Evolutionary conservation across 2,329 filamentous ascomycete species (phyloP), one percentile per base, ranked within the genome.

Genomic region (Exophiala spinifera): DNA sequence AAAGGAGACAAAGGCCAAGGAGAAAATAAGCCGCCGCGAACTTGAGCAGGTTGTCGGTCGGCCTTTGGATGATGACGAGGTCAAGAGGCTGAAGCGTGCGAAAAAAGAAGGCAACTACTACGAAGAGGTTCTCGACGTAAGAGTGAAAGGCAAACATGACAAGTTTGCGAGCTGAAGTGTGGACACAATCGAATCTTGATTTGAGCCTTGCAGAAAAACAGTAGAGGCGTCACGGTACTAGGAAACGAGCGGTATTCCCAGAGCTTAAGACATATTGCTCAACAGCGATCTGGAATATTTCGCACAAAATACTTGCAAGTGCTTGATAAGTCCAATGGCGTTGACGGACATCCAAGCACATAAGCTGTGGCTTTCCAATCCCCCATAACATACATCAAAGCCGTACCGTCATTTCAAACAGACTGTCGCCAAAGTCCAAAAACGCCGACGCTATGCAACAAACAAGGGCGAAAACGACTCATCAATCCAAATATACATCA

Each of bases 71-170:
- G 91, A 97, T 65, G 86, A 92, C 52, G 94, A 99, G 72, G 89
- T 96, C 39, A 86, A 81, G 73, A 82, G 77, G 69, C 70, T 99
- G 67, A 95, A 95, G 77, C 86, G 77, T 72, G 91, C 94, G 31
- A 81, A 89, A 68, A 82, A 84, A 64, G 88, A 96, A 64, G 94
- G 94, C 0, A 86, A 92, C 69, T 96, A 94, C 69, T 88, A 96
- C 69, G 91, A 97, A 74, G 82, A 82, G 63, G 73, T 96, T 66
- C 73, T 97, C 61, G 86, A 95, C 72, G 77, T 96, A 51, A 94
- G 92, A 72, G 87, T 94, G 25, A 96, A 96, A 76, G 85, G 85
- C 52, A 96, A 95, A 74, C 91, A 95, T 73, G 91, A 96, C 73
- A 95, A 95, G 71, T 96, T 76, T 67, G 73, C 72, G 42, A 74